Base-by-base conservation (phyloP, 441 rosid genomes). In the Euphorbia celastroides region DNA sequence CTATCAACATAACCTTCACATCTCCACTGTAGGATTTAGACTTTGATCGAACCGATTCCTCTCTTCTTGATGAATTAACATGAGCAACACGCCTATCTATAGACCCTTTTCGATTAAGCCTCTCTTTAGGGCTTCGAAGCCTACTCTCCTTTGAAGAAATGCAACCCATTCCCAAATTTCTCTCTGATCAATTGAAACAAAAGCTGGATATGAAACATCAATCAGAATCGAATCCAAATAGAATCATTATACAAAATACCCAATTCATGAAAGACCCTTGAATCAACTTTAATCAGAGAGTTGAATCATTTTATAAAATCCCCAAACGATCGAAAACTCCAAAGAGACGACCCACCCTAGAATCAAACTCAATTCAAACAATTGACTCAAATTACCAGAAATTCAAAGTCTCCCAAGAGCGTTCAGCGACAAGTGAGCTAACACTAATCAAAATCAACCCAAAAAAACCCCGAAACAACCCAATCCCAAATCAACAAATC, bases 121-220 rank as follows among this genome's bases (percentile, higher is more conserved):
- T 83, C 60, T 78, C 87, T 57, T 64, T 83, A n/a, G 84, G 80
- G 64, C 79, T 74, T 28, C 71, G 80, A 41, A 69, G 68, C 62
- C 74, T 70, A 64, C 70, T 77, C 2, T 81, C 81, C 81, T 84
- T 93, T 0, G 96, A 88, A 74, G 80, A 71, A 69, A 86, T 77
- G 68, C 97, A 88, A 74, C 99, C 99, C 99, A 91, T 91, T 27
- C 65, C 67, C 38, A 60, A 26, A 23, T 13, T 57, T 42, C 50
- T 25, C 60, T 41, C 34, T 68, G 59, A 57, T 60, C 72, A 70
- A 68, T 44, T 50, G n/a, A 50, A 57, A 34, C 60, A 10, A 27
- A 55, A 55, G 3, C 5, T 23, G 30, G 41, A 57, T 14, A 6
- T 11, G 28, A 52, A 52, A 54, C 10, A 12, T 65, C 27, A 34